Evolutionary conservation across 306 rosid genomes (phyloP).

Genomic region (Acacia acuminata): DNA sequence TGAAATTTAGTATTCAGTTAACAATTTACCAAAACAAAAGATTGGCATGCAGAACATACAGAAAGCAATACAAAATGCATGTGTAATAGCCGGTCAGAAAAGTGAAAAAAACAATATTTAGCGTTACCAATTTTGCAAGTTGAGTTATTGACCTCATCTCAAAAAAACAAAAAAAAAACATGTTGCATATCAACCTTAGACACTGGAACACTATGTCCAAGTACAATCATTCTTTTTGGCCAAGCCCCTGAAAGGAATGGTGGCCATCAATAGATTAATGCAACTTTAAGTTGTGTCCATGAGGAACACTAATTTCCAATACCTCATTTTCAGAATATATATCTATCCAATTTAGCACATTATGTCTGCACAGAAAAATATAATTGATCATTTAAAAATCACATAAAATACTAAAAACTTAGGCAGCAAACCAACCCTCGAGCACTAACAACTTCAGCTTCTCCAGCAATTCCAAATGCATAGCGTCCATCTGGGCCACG

Average conservation of each 20-base stretch:
- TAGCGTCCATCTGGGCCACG: constrained; percentile 71
- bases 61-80: not conserved
- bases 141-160: not conserved
- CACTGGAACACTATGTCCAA: constrained; percentile 2
- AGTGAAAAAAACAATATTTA: constrained; percentile 8
- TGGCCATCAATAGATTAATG: constrained; percentile 3
- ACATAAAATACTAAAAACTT: constrained; percentile 7
- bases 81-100: not conserved
- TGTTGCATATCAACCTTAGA: not conserved
- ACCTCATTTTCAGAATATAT: not conserved
- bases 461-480: constrained; percentile 76
- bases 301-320: not conserved
- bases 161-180: not conserved
- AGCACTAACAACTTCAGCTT: constrained; percentile 93
- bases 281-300: not conserved
- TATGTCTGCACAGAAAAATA: not conserved
- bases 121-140: not conserved
- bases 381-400: not conserved
- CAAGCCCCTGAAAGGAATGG: not conserved
- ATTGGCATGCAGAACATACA: constrained; percentile 17
- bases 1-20: constrained; percentile 39
- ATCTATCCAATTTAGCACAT: constrained; percentile 2
- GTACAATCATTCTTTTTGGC: not conserved
- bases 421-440: constrained; percentile 61
- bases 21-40: constrained; percentile 21